These are phyloP conservation scores for Auriscalpium microsporum DNA, from an alignment of 768 basidiomycete species.

Conservation along the genomic window DNA sequence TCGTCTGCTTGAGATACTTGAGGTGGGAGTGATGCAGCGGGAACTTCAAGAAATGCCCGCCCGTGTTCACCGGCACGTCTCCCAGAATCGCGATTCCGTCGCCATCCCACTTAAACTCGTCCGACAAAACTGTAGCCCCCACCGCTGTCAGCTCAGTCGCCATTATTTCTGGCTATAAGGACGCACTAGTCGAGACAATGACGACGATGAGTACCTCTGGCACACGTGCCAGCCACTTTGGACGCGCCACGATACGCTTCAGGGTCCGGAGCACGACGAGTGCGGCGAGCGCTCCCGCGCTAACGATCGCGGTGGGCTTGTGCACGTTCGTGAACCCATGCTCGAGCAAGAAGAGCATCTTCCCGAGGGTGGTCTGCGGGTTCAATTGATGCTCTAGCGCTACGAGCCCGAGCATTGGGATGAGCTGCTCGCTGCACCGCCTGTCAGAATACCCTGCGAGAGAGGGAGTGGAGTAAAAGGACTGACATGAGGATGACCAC, in stretches of 20 bases:
- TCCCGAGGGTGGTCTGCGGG: constrained; percentile 66
- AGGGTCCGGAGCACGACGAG: constrained; percentile 55
- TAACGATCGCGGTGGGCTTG: constrained; percentile 60
- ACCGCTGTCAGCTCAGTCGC: too few relatives aligned
- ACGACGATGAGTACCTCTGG: constrained; percentile 91
- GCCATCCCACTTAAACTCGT: constrained; percentile 62
- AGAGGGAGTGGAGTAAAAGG: background rate
- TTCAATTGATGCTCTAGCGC: constrained; percentile 43
- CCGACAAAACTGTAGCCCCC: constrained; percentile 42
- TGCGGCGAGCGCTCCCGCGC: constrained; percentile 57
- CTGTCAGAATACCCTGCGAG: background rate
- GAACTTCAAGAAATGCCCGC: constrained; percentile 57
- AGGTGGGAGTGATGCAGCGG: constrained; percentile 57
- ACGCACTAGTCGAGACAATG: constrained; percentile 69
- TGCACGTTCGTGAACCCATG: constrained; percentile 51
- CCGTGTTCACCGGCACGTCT: constrained; percentile 54
- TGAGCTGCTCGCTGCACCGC: constrained; percentile 59
- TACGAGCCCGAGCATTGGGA: constrained; percentile 83
- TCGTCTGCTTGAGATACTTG: constrained; percentile 67
- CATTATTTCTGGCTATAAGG: background rate
- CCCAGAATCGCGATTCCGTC: constrained; percentile 83
- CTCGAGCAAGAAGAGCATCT: constrained; percentile 65
- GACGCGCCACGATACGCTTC: constrained; percentile 47
- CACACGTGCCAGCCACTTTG: constrained; percentile 58
- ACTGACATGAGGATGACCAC: constrained; percentile 78